phyloP scores from a whole-genome alignment of 2,329 filamentous ascomycete species.

The Aspergillus bombycis region DNA sequence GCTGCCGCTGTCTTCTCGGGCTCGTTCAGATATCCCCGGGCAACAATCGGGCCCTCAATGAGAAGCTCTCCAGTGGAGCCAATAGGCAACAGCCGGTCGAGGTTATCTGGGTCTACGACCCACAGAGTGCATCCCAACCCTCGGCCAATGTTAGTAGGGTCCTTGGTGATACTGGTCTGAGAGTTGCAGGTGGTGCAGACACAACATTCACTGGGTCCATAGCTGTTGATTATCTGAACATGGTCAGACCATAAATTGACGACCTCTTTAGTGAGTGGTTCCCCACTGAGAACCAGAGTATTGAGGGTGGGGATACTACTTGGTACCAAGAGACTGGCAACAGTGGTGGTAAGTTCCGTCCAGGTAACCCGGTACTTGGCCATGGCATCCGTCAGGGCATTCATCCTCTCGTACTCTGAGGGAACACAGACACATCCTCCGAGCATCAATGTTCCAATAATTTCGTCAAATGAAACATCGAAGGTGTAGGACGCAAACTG shows the following conservation, averaged over 20 bases:
- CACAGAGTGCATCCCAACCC: slow-evolving; percentile 7
- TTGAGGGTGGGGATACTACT: neutral
- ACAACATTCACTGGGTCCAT: slow-evolving; percentile 9
- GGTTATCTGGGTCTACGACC: slow-evolving; percentile 6
- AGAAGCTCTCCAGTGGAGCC: slow-evolving; percentile 9
- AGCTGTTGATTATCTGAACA: slow-evolving; percentile 1
- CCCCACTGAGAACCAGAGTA: slow-evolving; percentile 2
- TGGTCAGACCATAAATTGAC: neutral
- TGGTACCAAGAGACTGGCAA: neutral
- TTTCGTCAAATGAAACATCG: neutral
- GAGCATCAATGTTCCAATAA: neutral
- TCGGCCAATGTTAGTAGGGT: slow-evolving; percentile 9
- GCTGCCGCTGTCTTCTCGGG: slow-evolving; percentile 15
- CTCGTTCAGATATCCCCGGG: slow-evolving; percentile 17
- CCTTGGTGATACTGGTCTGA: neutral
- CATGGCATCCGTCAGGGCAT: neutral
- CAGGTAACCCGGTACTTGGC: neutral
- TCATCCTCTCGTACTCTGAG: slow-evolving; percentile 4
- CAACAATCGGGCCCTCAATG: slow-evolving; percentile 10
- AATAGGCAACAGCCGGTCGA: slow-evolving; percentile 5
- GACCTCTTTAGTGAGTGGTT: neutral
- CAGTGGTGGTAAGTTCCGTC: neutral
- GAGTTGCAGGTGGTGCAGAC: neutral
- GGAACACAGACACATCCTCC: slow-evolving; percentile 7
- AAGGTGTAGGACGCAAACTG: slow-evolving; percentile 6